Conservation (phyloP, 1,284 basidiomycete species). For the Malassezia japonica region DNA sequence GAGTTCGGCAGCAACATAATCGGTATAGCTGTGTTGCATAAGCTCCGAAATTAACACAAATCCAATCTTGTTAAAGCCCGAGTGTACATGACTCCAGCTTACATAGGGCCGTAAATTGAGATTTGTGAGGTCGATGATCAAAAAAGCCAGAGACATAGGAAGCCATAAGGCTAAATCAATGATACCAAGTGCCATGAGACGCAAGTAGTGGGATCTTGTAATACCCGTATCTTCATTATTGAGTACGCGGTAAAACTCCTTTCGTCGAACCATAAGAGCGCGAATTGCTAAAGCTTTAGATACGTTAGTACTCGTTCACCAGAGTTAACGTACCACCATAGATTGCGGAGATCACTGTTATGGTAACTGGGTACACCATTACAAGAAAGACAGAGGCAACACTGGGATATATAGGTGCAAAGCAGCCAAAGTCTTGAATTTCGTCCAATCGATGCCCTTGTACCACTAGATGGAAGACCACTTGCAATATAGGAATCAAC, state of each 20-base stretch:
- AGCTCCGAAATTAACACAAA: not conserved
- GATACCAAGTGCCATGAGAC: not conserved
- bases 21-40: not conserved
- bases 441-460: constrained; percentile 4
- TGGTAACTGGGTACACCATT: not conserved
- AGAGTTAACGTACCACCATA: not conserved
- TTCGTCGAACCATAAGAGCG: not conserved
- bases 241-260: not conserved
- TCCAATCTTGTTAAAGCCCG: not conserved
- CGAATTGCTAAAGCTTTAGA: not conserved
- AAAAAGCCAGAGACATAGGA: not conserved
- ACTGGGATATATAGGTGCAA: not conserved
- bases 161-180: not conserved
- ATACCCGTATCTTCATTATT: not conserved
- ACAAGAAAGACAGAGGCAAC: not conserved
- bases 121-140: not conserved
- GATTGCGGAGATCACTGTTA: not conserved
- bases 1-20: not conserved
- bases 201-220: not conserved
- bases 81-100: not conserved
- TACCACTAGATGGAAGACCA: not conserved
- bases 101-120: not conserved
- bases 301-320: not conserved
- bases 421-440: constrained; percentile 1
- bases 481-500: not conserved